Base-by-base conservation (phyloP, 257 asterid genomes). In the Scutellaria baicalensis region DNA sequence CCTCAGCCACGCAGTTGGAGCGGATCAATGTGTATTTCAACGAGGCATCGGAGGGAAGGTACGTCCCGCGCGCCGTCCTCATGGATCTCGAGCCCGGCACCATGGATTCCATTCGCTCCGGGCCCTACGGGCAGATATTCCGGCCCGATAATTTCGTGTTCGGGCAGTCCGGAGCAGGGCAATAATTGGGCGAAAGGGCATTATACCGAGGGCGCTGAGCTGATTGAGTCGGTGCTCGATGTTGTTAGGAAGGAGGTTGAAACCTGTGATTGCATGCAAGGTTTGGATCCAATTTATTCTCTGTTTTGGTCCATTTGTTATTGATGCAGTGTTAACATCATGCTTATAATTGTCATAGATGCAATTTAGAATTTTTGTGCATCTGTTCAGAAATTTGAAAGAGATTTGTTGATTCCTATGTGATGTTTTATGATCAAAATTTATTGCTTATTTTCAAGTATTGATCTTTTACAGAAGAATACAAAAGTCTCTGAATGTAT, bases 1-100 rank as follows among this genome's bases (percentile, higher is more conserved):
- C 85, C 11, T 67, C 83, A 3, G 86, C 68, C 42, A 77, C 74
- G n/a, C 79, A 84, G 64, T 44, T 84, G 59, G 92, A 86, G 69
- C 74, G 92, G 2, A 84, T 86, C 66, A 84, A 86, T 70, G 89
- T 86, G 1, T 86, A 86, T 39, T 86, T 66, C 72, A 86, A 86
- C 61, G 92, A 86, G 79, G 92, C 92, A 0, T 77, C 88, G 12
- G 89, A 86, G 13, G 89, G 89, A 3, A 64, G 92, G 60, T 86
- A 82, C 70, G 92, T 86, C 16, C 92, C 92, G 2, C 82, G 92
- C 65, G 88, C 86, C 1, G 89, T 86, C 1, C 80, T 86, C 27
- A 78, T 86, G 92, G 92, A 86, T 82, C 86, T 86, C 40, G 92
- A 86, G 79, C 89, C 89, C 1, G 89, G 92, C 12, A 86, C 92